These are phyloP conservation scores for Prototheca stagnorum DNA, from an alignment of 163 green algal genomes.

Conservation along the genomic window DNA sequence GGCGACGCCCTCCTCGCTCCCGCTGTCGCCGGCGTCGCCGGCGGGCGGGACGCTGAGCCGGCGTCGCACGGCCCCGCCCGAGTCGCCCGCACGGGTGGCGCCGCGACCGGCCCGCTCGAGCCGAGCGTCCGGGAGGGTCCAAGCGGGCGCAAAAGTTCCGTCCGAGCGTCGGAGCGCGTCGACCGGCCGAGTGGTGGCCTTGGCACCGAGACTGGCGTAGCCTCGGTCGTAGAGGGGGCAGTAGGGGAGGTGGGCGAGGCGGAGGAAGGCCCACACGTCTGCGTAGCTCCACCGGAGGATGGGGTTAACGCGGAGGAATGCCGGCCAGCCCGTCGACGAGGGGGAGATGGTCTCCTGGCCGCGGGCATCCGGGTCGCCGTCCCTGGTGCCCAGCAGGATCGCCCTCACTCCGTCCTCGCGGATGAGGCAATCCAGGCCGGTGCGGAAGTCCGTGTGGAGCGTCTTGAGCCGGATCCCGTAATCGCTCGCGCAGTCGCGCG, in stretches of 20 bases:
- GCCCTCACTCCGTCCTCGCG: constrained; percentile 27
- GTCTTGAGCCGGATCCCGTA: constrained; percentile 44
- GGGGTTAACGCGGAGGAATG: constrained; percentile 96
- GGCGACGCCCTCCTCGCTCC: constrained; percentile 70
- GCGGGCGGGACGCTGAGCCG: neutral
- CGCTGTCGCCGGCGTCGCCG: constrained; percentile 39
- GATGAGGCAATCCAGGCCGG: constrained; percentile 48
- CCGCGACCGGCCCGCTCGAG: constrained; percentile 51
- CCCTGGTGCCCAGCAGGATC: constrained; percentile 70
- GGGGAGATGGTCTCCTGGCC: constrained; percentile 80
- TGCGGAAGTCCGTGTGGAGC: constrained; percentile 54
- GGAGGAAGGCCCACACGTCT: constrained; percentile 78
- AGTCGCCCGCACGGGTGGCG: neutral
- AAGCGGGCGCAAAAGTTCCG: constrained; percentile 58
- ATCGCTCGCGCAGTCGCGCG: constrained; percentile 15
- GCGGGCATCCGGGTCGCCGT: constrained; percentile 63
- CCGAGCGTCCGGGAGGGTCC: constrained; percentile 54
- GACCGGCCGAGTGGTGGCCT: constrained; percentile 9
- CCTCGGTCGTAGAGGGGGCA: constrained; percentile 77
- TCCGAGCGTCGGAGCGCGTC: constrained; percentile 18
- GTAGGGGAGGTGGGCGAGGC: constrained; percentile 32
- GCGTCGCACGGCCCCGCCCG: no score
- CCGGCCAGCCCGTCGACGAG: constrained; percentile 64
- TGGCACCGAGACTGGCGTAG: constrained; percentile 64
- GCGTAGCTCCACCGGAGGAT: constrained; percentile 85